Evolutionary conservation across 768 basidiomycete genomes (phyloP), one percentile per base, ranked within the genome.

Genomic region (Tricholoma terreum): DNA sequence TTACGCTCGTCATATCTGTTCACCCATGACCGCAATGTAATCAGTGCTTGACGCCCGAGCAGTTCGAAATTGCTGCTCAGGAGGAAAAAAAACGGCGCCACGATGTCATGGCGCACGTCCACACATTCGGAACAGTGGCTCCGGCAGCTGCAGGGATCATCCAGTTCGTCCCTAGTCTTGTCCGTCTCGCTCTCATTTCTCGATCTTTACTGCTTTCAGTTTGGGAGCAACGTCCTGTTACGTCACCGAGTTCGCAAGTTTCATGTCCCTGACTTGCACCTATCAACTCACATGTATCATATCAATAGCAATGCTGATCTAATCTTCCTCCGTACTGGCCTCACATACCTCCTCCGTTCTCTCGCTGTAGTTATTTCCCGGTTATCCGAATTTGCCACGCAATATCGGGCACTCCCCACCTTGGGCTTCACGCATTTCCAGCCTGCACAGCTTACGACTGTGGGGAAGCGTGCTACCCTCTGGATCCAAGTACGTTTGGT

Each of bases 71-170:
- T 53, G 97, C 97, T 1, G 95, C 94, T 0, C 76, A 82, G 55
- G 97, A 99, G 72, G 97, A 99, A 76, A 98, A 97, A 79, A 97
- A 94, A 75, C 78, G 97, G 22, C 82, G 97, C 11, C 97, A 99
- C 75, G 97, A 99, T 73, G 97, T 99, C 43, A 99, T 99, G 97
- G 97, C 97, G 0, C 97, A 99, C 68, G 97, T 99, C 43, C 94
- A 98, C 75, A 97, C 95, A 3, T 99, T 98, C 69, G 95, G 95
- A 5, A 82, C 80, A 45, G 89, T 95, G 52, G 95, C 95, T 1
- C 95, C 95, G 8, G 90, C 92, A 33, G 95, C 95, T 22, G 94
- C 94, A 14, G 92, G 94, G 15, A 96, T 98, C 67, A 97, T 98
- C 63, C 95, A 98, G 91, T 92, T 63, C 58, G 84, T 77, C 24